Evolutionary conservation across 306 rosid species (phyloP).

Genomic region (Leucaena leucocephala): DNA sequence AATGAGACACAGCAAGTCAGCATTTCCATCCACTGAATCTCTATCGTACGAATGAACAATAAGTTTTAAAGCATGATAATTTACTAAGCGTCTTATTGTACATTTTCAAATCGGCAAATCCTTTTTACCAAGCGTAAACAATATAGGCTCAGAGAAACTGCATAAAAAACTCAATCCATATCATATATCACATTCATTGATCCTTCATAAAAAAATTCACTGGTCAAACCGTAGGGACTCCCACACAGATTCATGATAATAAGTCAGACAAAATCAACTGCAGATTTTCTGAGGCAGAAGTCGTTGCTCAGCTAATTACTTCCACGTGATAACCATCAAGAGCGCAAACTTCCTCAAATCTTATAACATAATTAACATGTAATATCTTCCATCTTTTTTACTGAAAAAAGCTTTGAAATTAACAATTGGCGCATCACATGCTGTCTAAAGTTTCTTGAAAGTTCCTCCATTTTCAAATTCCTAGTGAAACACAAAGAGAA

Average conservation of each 20-base stretch:
- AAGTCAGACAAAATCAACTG: neutral
- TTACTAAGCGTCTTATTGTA: neutral
- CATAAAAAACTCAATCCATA: neutral
- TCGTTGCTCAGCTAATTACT: conserved; percentile 1
- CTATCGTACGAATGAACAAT: neutral
- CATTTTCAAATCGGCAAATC: conserved; percentile 2
- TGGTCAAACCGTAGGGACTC: neutral
- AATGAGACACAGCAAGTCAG: neutral
- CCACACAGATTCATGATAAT: neutral
- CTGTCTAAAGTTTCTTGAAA: neutral
- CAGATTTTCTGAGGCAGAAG: neutral
- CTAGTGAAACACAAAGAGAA: neutral
- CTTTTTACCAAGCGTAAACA: neutral
- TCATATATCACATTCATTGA: neutral
- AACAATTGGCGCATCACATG: neutral
- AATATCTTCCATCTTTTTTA: neutral
- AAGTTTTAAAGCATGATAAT: neutral
- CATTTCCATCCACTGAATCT: neutral
- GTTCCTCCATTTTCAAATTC: neutral
- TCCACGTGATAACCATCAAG: neutral
- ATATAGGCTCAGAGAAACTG: neutral
- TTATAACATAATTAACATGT: neutral
- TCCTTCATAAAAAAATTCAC: neutral
- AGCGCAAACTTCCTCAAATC: neutral
- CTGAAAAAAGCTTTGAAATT: neutral